Conservation (phyloP, 345 rosid species). For the Citrus cavaleriei region DNA sequence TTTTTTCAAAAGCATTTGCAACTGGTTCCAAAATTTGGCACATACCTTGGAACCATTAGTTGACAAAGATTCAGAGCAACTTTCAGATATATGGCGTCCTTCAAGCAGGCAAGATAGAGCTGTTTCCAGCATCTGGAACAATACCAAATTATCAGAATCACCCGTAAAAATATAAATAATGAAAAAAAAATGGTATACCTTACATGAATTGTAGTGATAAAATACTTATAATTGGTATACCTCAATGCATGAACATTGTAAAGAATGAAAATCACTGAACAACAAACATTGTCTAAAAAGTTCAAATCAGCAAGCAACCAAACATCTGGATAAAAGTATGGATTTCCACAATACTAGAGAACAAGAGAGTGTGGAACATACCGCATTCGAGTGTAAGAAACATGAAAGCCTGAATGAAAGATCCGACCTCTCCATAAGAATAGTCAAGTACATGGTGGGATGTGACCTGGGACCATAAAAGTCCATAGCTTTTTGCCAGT, state of each 20-base stretch:
- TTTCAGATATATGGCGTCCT: slow-evolving; percentile 46
- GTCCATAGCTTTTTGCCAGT: slow-evolving; percentile 79
- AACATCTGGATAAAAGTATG: background rate
- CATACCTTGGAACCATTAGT: slow-evolving; percentile 43
- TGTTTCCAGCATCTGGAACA: slow-evolving; percentile 69
- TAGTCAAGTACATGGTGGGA: slow-evolving; percentile 74
- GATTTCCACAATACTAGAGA: background rate
- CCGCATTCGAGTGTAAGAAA: slow-evolving; percentile 45
- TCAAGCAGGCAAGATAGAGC: slow-evolving; percentile 67
- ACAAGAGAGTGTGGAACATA: slow-evolving; percentile 30
- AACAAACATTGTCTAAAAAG: background rate
- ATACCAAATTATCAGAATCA: slow-evolving; percentile 12
- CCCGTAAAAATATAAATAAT: no score
- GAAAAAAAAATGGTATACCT: background rate
- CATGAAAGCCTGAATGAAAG: slow-evolving; percentile 56
- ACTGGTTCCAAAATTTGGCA: slow-evolving; percentile 64
- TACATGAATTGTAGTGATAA: no score
- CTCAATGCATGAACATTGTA: background rate
- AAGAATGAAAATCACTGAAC: background rate
- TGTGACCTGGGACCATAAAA: slow-evolving; percentile 67
- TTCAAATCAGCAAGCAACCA: background rate
- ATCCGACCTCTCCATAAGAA: slow-evolving; percentile 68
- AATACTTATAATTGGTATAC: no score
- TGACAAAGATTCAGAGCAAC: slow-evolving; percentile 28
- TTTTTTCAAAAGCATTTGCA: slow-evolving; percentile 66